A percentile compares a stretch with the other conserved stretches of the same genome.
phyloP scores from a whole-genome alignment of 495 filamentous ascomycete species.

The Daldinia caldariorum region DNA sequence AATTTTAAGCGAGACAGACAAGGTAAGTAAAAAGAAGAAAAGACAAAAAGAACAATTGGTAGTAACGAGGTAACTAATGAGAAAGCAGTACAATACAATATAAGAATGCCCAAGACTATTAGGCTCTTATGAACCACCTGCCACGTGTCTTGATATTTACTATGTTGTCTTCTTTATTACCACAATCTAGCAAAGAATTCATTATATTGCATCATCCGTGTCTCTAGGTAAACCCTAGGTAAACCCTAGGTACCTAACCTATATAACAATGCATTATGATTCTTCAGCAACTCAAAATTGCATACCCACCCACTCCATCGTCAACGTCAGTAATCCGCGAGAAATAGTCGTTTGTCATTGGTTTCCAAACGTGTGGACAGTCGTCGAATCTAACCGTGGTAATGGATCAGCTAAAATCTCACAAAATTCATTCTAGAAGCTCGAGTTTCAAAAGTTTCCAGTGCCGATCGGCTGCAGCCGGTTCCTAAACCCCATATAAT shows the following conservation, averaged over 20 bases:
- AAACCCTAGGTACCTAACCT: too few relatives aligned
- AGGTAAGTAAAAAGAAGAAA: not conserved
- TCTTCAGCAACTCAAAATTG: not conserved
- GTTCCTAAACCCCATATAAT: constrained; percentile 1
- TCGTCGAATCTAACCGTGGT: constrained; percentile 3
- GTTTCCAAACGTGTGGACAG: constrained; percentile 4
- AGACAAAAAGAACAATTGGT: not conserved
- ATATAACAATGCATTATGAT: not conserved
- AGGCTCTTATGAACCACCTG: not conserved
- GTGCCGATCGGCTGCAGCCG: constrained; percentile 6
- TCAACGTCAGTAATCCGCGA: not conserved
- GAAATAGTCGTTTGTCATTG: constrained; percentile 7
- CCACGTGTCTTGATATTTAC: constrained; percentile 1
- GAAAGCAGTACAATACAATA: not conserved
- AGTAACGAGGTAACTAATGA: not conserved
- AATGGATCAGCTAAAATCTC: not conserved
- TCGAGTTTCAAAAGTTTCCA: not conserved
- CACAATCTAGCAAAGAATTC: not conserved
- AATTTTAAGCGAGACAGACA: not conserved
- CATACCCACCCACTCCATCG: not conserved
- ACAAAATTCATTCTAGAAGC: constrained; percentile 7
- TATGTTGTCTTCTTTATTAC: not conserved
- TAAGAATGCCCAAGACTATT: not conserved
- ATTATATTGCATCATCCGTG: not conserved
- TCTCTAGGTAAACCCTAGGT: not conserved